A percentile compares a stretch with the other conserved stretches of the same genome.
Conservation (phyloP, 176 grass and related monocot genomes). For the Urochloa ruziziensis region DNA sequence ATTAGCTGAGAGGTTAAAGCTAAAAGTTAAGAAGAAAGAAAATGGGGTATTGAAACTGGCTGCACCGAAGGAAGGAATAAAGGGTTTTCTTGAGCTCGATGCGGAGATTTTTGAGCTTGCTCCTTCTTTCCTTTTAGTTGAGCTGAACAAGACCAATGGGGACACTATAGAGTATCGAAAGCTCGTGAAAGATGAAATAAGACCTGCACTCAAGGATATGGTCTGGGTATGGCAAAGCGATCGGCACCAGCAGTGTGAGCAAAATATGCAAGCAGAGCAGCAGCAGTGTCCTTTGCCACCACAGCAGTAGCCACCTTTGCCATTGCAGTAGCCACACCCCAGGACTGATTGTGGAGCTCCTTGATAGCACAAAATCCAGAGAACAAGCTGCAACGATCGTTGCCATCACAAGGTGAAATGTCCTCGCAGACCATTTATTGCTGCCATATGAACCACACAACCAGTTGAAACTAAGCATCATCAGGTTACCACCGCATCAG, state of each 20-base stretch:
- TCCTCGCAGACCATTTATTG: not conserved
- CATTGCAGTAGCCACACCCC: not conserved
- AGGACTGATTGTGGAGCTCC: not conserved
- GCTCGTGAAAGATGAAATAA: constrained; percentile 52
- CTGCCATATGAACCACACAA: not conserved
- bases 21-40: constrained; percentile 62
- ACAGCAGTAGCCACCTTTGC: constrained; percentile 7
- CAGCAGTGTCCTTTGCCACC: constrained; percentile 10
- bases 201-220: constrained; percentile 46
- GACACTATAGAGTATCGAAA: constrained; percentile 58
- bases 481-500: not conserved
- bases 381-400: not conserved
- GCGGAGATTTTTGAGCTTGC: constrained; percentile 59
- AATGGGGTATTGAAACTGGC: constrained; percentile 49
- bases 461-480: not conserved
- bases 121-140: constrained; percentile 46
- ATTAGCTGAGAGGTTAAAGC: constrained; percentile 41
- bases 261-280: not conserved
- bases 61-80: constrained; percentile 49
- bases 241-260: not conserved
- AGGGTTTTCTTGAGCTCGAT: constrained; percentile 53
- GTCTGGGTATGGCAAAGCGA: constrained; percentile 48
- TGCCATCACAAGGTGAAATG: not conserved
- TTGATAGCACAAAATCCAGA: not conserved
- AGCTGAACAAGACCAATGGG: constrained; percentile 49